Percentiles rank a stretch among this genome's conserved stretches.
Conservation (phyloP, 768 basidiomycete species). For the Leccinum fibrillosum region DNA sequence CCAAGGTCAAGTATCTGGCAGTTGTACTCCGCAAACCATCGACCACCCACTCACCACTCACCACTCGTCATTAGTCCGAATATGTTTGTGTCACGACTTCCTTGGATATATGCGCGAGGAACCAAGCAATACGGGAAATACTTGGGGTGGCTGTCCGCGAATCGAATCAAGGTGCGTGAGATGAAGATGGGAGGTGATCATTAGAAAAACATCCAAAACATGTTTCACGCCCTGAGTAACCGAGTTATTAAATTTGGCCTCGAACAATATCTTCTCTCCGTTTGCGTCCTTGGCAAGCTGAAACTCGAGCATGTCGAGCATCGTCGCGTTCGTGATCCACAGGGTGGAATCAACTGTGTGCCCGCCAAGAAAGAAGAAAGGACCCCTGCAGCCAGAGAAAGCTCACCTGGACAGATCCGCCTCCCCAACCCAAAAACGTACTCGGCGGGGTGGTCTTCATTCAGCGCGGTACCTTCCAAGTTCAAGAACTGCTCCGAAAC, state of each 20-base stretch:
- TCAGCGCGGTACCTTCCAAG: conserved; percentile 4
- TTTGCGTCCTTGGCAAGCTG: not conserved
- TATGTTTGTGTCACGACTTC: not conserved
- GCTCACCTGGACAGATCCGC: not conserved
- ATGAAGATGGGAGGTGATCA: not conserved
- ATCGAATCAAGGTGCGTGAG: not conserved
- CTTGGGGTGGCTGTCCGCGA: not conserved
- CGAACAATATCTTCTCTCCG: not conserved
- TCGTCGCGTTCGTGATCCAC: conserved; percentile 1
- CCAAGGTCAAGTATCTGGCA: not conserved
- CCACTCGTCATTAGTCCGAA: not conserved
- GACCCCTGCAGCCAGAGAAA: not conserved
- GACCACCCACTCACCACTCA: not conserved
- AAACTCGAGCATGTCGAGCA: conserved; percentile 6
- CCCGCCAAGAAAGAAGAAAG: not conserved
- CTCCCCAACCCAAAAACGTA: conserved; percentile 6
- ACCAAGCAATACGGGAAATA: conserved; percentile 2
- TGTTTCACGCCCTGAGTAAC: not conserved
- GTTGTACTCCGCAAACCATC: no score
- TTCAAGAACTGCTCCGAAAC: conserved; percentile 14
- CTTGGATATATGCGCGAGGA: conserved; percentile 1
- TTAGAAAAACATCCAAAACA: not conserved
- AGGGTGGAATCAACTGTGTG: not conserved
- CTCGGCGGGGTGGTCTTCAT: not conserved
- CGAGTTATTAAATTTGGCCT: not conserved